A percentile compares a stretch with the other conserved stretches of the same genome.
phyloP scores from a whole-genome alignment of 805 yeast genomes.

The Saccharomycopsis babjevae region DNA sequence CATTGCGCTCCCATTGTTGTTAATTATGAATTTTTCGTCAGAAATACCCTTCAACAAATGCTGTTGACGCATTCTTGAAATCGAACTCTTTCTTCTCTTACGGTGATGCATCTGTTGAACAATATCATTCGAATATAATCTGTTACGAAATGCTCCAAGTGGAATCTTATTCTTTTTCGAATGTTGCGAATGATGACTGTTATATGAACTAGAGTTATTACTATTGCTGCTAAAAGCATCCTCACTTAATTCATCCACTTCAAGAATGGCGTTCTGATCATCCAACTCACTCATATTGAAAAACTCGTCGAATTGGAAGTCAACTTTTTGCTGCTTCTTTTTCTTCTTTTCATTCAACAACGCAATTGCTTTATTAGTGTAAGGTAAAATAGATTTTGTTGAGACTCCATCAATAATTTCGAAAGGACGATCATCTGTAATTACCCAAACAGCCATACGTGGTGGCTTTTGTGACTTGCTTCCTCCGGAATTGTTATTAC shows the following conservation, averaged over 20 bases:
- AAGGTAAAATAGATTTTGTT: constrained; percentile 67
- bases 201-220: background rate
- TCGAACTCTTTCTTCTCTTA: background rate
- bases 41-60: background rate
- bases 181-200: background rate
- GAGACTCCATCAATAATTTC: constrained; percentile 93
- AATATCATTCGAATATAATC: constrained; percentile 35
- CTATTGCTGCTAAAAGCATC: constrained; percentile 22
- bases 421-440: constrained; percentile 67
- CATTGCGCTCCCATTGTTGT: background rate
- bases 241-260: constrained; percentile 36
- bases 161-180: constrained; percentile 52
- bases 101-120: constrained; percentile 19
- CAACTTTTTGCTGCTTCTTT: constrained; percentile 19
- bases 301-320: constrained; percentile 63
- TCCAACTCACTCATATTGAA: constrained; percentile 83
- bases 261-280: constrained; percentile 30
- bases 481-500: constrained; percentile 29
- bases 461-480: constrained; percentile 92
- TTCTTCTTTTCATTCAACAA: background rate
- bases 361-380: constrained; percentile 3
- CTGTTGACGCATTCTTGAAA: background rate
- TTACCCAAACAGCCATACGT: constrained; percentile 83
- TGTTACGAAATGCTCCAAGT: constrained; percentile 82
- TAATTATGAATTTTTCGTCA: constrained; percentile 7